These are phyloP conservation scores for Albugo laibachii DNA, from an alignment of 352 stramenopile genomes.

Conservation along the genomic window DNA sequence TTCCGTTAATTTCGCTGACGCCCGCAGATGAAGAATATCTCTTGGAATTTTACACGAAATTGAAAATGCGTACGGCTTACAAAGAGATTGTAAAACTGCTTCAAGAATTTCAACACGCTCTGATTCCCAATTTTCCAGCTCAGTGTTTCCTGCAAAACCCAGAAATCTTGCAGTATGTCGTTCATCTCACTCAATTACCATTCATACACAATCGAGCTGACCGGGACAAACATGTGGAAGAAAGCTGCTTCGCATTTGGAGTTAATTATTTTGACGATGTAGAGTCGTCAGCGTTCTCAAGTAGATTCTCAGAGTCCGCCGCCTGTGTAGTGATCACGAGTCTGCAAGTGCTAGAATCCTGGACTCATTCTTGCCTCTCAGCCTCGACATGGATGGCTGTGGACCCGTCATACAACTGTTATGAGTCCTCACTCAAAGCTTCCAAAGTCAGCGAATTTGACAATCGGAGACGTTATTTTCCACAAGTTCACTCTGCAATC, in stretches of 20 bases:
- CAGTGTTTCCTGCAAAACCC: conserved; percentile 53
- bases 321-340: conserved; percentile 32
- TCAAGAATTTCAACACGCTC: conserved; percentile 22
- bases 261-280: conserved; percentile 64
- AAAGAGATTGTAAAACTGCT: conserved; percentile 30
- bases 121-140: conserved; percentile 43
- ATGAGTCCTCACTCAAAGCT: too few relatives aligned
- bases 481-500: too few relatives aligned
- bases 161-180: conserved; percentile 25
- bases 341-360: conserved; percentile 38
- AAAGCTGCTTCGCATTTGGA: conserved; percentile 12
- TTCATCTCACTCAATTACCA: conserved; percentile 43
- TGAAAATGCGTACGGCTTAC: conserved; percentile 20
- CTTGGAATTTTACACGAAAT: conserved; percentile 66
- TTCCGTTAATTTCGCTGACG: conserved; percentile 25
- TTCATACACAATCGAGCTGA: conserved; percentile 12
- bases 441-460: too few relatives aligned
- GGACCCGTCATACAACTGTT: too few relatives aligned
- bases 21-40: conserved; percentile 44
- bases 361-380: too few relatives aligned
- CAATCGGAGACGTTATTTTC: too few relatives aligned
- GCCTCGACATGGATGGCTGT: too few relatives aligned
- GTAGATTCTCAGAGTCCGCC: conserved; percentile 23
- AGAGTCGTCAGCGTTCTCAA: conserved; percentile 16
- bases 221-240: conserved; percentile 9